Evolutionary conservation across 345 rosid genomes (phyloP), one percentile per base, ranked within the genome.

Genomic region (Corchorus olitorius): DNA sequence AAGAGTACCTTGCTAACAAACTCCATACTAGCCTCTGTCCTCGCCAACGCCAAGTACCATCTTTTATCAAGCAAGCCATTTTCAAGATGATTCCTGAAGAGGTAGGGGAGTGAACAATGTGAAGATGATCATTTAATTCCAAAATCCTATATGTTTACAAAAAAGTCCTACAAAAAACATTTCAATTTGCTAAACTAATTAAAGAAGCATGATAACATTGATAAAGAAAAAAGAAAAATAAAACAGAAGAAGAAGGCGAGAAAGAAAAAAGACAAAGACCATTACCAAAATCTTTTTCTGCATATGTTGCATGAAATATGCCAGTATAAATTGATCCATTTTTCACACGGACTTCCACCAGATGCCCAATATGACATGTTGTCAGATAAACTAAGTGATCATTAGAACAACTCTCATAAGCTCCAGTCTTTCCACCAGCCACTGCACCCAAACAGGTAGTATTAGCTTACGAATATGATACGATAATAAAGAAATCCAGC

Each of bases 291-390:
- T 92, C 97, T 65, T 88, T 88, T 77, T 92, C 94, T 13, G 88
- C 82, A 73, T 91, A 88, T 46, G 90, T 88, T 53, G 99, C 91
- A 73, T 92, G 88, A 85, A 86, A 92, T 76, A 89, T 91, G 82
- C 97, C 99, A 78, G 91, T 77, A 84, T 86, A 94, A 43, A 92
- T 69, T 52, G 97, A 88, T 83, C 98, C 98, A 87, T 88, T 86
- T 84, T 89, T 94, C 79, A 92, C 92, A 83, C 91, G 96, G 76
- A 87, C 97, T 75, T 94, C 98, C 79, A 97, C 98, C 66, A 65
- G 84, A 66, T 89, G 97, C 78, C 97, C 99, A 72, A 97, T 87
- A 61, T 89, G 86, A 85, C 91, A 87, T 58, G 94, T 80, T 50
- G 92, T 66, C 70, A 91, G 67, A 84, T 91, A 97, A 67, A 88